Conservation (phyloP, 202 grass and related monocot genomes). For the Elaeis oleifera region DNA sequence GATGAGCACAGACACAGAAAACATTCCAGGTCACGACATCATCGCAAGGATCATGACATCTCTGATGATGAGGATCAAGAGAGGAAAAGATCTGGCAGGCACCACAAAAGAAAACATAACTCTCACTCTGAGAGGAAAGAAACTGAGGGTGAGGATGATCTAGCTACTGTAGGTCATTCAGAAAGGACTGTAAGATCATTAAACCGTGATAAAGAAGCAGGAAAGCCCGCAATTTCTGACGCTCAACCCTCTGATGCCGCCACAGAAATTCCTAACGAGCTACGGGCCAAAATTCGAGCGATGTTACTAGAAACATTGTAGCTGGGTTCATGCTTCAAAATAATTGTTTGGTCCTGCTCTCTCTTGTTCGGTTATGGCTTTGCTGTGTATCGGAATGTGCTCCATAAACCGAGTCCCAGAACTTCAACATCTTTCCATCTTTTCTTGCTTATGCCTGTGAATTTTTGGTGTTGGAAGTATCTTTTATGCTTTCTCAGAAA, state of each 20-base stretch:
- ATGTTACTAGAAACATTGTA: constrained; percentile 71
- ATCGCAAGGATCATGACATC: constrained; percentile 14
- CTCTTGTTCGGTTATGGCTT: no score
- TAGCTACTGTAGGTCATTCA: constrained; percentile 3
- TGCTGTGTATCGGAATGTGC: no score
- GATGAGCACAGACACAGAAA: constrained; percentile 33
- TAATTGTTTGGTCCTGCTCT: no score
- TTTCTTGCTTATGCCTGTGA: no score
- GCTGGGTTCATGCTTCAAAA: not conserved
- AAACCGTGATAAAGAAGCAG: constrained; percentile 14
- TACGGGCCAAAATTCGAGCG: constrained; percentile 75
- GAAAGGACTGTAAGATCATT: constrained; percentile 7
- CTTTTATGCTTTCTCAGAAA: no score
- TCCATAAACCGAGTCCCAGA: no score
- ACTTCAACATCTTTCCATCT: no score
- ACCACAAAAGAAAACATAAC: constrained; percentile 22
- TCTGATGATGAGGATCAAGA: constrained; percentile 16
- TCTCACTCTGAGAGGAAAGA: constrained; percentile 37
- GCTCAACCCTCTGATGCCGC: constrained; percentile 19
- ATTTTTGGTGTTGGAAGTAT: no score
- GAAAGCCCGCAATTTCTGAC: constrained; percentile 2
- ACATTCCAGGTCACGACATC: constrained; percentile 34
- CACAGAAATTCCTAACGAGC: constrained; percentile 49
- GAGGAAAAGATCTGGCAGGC: constrained; percentile 1
- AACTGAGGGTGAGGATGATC: constrained; percentile 17